Evolutionary conservation across 2,329 filamentous ascomycete species (phyloP), one percentile per base, ranked within the genome.

Genomic region (Trichoderma sp.): DNA sequence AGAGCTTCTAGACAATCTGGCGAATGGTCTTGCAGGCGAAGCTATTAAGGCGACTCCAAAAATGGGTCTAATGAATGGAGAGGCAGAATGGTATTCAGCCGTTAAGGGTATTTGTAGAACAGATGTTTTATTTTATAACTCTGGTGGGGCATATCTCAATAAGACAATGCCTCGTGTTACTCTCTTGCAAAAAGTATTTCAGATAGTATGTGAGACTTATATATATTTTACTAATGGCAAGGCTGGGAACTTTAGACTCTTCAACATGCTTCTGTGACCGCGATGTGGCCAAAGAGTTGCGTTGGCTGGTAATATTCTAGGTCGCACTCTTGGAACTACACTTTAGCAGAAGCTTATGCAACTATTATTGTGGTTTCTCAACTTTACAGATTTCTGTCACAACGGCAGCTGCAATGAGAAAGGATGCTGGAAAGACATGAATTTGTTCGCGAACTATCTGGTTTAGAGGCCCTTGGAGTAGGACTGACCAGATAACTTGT

Each of bases 301-400:
- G 74, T 4, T 70, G 63, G 5, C 5, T 74, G 5, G 76, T 77
- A 5, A 76, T 81, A 61, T 83, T 86, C 82, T 86, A 34, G 84
- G 80, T 8, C 73, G 82, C 24, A 77, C 73, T 1, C 76, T 87
- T n/a, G 90, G 90, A 28, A 92, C 90, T 4, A 90, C 90, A 0
- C 81, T 92, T 46, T 89, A 91, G 75, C 86, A 87, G 70, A 91
- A 89, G 74, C 80, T 92, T 60, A 88, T 86, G 72, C 88, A 89
- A 75, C 85, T 92, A 60, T 90, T 90, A 49, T 84, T 91, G 28
- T 79, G 87, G 4, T 84, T 92, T 2, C 90, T 91, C 73, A 84
- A 81, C 51, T 84, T 90, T 67, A 89, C 79, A 28, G 73, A 81
- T 52, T 11, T 78, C 79, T 24, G 79, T 87, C 69, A 86, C 84